Base-by-base conservation (phyloP, 179 eudicot genomes). In the Carnegiea gigantea region DNA sequence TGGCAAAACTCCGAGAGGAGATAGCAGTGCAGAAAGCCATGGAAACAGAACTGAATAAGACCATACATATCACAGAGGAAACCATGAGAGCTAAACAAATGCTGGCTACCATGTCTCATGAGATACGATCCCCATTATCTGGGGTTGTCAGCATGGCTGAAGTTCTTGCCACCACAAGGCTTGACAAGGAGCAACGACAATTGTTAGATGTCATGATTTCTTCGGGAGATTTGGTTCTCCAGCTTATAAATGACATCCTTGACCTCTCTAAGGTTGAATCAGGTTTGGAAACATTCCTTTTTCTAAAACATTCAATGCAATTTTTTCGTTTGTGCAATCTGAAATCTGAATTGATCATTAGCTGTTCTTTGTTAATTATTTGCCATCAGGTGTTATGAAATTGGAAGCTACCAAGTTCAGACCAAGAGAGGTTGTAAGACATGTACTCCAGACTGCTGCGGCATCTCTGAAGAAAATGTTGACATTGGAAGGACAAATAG, bases 101-200 rank as follows among this genome's bases (percentile, higher is more conserved):
- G 97, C 92, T 95, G 51, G 98, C 98, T 36, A 95, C 98, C 80
- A 93, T 95, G 98, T 95, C 98, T 30, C 97, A 95, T 80, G 98
- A 95, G 90, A 95, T 95, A 86, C 85, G 98, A 85, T 95, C 98
- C 76, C 98, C 98, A 53, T 81, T 93, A 78, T 88, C 97, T 26
- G 98, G 98, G 78, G 98, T 95, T 73, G 96, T 95, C 59, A 90
- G 98, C 90, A 93, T 95, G 95, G 93, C 97, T 15, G 98, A 93
- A 86, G 90, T 95, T 88, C 90, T 95, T 73, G 78, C 97, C 71
- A 91, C 90, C 36, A 90, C 98, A 59, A 85, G 84, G 48, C 95
- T 95, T 60, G 96, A 91, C 81, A 87, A 86, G 84, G 93, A 93
- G 84, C 98, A 95, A 85, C 75, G 89, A 30, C 90, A 92, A 81